phyloP scores from a whole-genome alignment of 108 stramenopile species.

The Nitzschia sp. region DNA sequence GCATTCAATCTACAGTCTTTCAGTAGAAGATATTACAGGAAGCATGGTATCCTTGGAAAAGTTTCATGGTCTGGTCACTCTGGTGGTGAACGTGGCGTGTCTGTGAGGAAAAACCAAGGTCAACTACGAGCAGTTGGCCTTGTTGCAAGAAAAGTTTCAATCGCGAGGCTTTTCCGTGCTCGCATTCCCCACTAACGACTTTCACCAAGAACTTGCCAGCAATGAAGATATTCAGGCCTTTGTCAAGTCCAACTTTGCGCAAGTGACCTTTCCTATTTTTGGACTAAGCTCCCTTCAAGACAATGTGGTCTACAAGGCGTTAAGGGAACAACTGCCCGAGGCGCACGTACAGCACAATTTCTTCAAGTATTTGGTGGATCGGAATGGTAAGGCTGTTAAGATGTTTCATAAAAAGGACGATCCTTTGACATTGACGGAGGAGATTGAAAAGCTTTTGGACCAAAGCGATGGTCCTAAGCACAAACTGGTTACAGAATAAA shows the following conservation, averaged over 20 bases:
- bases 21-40: slow-evolving; percentile 53
- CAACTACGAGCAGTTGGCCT: slow-evolving; percentile 65
- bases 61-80: slow-evolving; percentile 60
- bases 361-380: slow-evolving; percentile 79
- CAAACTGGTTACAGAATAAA: slow-evolving; percentile 18
- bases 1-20: slow-evolving; percentile 63
- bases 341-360: slow-evolving; percentile 64
- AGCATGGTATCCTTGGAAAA: slow-evolving; percentile 47
- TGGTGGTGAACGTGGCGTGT: slow-evolving; percentile 81
- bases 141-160: slow-evolving; percentile 54
- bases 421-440: slow-evolving; percentile 57
- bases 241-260: slow-evolving; percentile 58
- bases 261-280: slow-evolving; percentile 65
- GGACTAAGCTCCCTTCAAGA: slow-evolving; percentile 42
- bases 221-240: slow-evolving; percentile 67
- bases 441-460: slow-evolving; percentile 64
- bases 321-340: slow-evolving; percentile 52
- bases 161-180: slow-evolving; percentile 57
- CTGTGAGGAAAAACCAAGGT: slow-evolving; percentile 79
- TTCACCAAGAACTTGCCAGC: slow-evolving; percentile 72
- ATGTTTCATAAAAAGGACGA: slow-evolving; percentile 56
- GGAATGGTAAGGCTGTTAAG: slow-evolving; percentile 64
- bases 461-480: slow-evolving; percentile 1
- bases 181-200: slow-evolving; percentile 82
- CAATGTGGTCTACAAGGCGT: slow-evolving; percentile 63